Conservation (phyloP, 2,329 filamentous ascomycete species). For the Ophiostoma angusticollis region DNA sequence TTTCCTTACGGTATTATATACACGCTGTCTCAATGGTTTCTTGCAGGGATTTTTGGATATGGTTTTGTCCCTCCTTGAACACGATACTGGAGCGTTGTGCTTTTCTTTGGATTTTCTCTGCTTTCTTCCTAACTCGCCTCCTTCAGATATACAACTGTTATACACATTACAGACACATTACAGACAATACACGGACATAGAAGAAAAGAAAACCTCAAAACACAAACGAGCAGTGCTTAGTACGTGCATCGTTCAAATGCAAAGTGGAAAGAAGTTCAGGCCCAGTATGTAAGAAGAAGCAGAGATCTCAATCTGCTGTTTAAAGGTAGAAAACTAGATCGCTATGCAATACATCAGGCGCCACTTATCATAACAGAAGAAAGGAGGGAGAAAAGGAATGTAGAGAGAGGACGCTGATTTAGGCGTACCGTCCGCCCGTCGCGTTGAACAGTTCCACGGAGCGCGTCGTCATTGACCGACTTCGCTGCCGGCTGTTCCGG, state of each 20-base stretch:
- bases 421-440: slow-evolving; percentile 13
- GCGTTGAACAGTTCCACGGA: slow-evolving; percentile 29
- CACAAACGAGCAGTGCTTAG: no score
- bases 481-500: slow-evolving; percentile 15
- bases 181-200: no score
- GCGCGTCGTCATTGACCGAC: slow-evolving; percentile 26
- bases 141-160: background rate
- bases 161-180: no score
- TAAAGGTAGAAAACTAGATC: background rate
- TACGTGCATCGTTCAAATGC: no score
- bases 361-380: background rate
- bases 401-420: background rate
- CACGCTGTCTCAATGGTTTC: no score
- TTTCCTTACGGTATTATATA: no score
- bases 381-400: background rate
- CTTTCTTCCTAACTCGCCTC: background rate
- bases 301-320: no score
- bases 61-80: slow-evolving; percentile 1
- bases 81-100: slow-evolving; percentile 8
- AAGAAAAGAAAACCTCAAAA: no score
- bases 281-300: no score
- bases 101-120: background rate
- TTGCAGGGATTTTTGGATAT: background rate
- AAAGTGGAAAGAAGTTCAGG: no score
- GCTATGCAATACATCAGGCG: background rate